A percentile compares a stretch with the other conserved stretches of the same genome.
These are phyloP conservation scores for Psilocybe azurescens DNA, from an alignment of 768 basidiomycete genomes.

Conservation along the genomic window DNA sequence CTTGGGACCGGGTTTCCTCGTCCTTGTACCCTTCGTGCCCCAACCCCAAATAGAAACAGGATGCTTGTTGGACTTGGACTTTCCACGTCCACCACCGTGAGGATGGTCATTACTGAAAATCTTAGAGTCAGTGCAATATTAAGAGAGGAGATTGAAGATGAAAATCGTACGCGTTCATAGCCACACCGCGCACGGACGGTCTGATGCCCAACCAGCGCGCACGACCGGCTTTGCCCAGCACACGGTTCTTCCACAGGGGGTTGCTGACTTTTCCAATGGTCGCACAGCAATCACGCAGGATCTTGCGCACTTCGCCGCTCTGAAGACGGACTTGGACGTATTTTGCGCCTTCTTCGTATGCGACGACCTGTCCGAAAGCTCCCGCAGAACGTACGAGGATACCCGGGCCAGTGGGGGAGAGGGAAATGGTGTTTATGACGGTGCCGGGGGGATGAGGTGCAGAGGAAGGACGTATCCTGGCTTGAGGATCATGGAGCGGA, in stretches of 20 bases:
- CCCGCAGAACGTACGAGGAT: conserved; percentile 92
- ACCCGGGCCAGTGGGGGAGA: conserved; percentile 76
- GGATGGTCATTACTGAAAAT: conserved; percentile 80
- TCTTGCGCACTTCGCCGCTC: conserved; percentile 90
- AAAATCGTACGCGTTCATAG: conserved; percentile 88
- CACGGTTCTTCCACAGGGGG: conserved; percentile 82
- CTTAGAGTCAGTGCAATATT: not conserved
- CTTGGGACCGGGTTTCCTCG: conserved; percentile 90
- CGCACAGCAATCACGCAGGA: conserved; percentile 82
- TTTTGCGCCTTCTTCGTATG: conserved; percentile 70
- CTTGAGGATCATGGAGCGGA: conserved; percentile 83
- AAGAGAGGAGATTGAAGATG: conserved; percentile 6
- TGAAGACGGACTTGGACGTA: conserved; percentile 87
- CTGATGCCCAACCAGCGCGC: conserved; percentile 84
- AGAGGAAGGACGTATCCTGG: conserved; percentile 94
- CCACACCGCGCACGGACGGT: conserved; percentile 91
- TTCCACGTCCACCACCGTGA: conserved; percentile 97
- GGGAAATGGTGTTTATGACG: conserved; percentile 84
- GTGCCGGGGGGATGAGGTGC: conserved; percentile 93
- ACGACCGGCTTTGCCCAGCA: conserved; percentile 91
- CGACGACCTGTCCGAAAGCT: conserved; percentile 79
- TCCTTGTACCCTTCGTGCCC: conserved; percentile 91
- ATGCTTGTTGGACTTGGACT: conserved; percentile 95
- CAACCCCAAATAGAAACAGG: conserved; percentile 93
- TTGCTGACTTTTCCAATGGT: conserved; percentile 95